Evolutionary conservation across 495 filamentous ascomycete genomes (phyloP), one percentile per base, ranked within the genome.

Genomic region (Penicillium herquei): DNA sequence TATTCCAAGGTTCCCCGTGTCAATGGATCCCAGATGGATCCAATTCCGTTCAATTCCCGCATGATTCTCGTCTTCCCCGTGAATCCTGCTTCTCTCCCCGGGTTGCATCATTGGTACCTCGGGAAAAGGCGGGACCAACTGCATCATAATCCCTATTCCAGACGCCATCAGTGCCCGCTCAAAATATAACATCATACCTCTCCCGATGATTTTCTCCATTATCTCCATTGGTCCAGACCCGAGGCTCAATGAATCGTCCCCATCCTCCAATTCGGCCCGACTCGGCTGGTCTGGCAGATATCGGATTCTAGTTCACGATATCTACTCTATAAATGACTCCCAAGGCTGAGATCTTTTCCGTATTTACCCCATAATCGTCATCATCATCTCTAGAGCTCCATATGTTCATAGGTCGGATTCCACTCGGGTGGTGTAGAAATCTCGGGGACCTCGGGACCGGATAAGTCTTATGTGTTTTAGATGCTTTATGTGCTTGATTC

Each of bases 311-410:
- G 13, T 39, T 14, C 14, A 39, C 37, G 26, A 26, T n/a, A 39
- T 39, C 35, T 39, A 54, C 35, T n/a, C 46, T 14, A 43, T 41
- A 14, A 10, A 39, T 39, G 35, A n/a, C 46, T 40, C 30, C 39
- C 18, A 42, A 64, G 60, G 63, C 45, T 66, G 50, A 65, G 63
- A 57, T 26, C 56, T 71, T 64, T 64, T 42, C 64, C 64, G 62
- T 4, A 4, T 26, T 26, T 26, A 26, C 21, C 21, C 4, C 4
- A 26, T 26, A 26, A 26, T 26, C 21, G 21, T 26, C 21, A 26
- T 26, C 21, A 26, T 26, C 21, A 26, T 4, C 1, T 4, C 21
- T 26, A 26, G 21, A 2, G 4, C 21, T 26, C 21, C 21, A 26
- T 26, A 26, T 1, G 2, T 26, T 4, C 21, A 26, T 26, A 26